These are phyloP conservation scores for Pisolithus albus DNA, from an alignment of 768 basidiomycete species.

Conservation along the genomic window DNA sequence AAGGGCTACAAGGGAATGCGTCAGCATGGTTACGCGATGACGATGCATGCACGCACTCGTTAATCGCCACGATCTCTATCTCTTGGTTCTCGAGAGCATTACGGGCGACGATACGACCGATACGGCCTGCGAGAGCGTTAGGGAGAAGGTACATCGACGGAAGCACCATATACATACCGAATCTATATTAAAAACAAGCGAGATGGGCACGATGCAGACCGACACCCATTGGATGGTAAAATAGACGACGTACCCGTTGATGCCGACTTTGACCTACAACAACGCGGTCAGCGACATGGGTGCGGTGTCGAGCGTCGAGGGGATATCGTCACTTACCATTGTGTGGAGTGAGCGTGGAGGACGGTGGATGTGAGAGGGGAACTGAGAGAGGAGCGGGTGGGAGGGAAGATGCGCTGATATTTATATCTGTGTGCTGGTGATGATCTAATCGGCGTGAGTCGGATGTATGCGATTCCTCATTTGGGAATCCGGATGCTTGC, in stretches of 20 bases:
- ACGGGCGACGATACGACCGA: conserved; percentile 96
- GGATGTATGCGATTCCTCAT: neutral
- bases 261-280: conserved; percentile 76
- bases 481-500: neutral
- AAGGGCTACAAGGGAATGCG: conserved; percentile 54
- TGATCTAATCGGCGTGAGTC: conserved; percentile 16
- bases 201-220: conserved; percentile 9
- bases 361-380: conserved; percentile 3
- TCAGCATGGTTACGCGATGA: neutral
- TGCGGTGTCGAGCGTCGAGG: neutral
- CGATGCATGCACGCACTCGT: conserved; percentile 60
- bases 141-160: neutral
- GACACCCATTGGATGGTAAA: neutral
- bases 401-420: conserved; percentile 2
- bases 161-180: conserved; percentile 48
- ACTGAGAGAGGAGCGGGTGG: conserved; percentile 1
- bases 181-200: conserved; percentile 34
- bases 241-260: conserved; percentile 72
- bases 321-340: conserved; percentile 18
- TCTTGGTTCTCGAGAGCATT: conserved; percentile 77
- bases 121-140: conserved; percentile 60
- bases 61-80: conserved; percentile 86
- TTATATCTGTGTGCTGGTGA: conserved; percentile 23
- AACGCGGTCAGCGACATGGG: conserved; percentile 3
- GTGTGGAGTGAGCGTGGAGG: conserved; percentile 3